phyloP scores from a whole-genome alignment of 768 basidiomycete genomes.

The Piloderma croceum region DNA sequence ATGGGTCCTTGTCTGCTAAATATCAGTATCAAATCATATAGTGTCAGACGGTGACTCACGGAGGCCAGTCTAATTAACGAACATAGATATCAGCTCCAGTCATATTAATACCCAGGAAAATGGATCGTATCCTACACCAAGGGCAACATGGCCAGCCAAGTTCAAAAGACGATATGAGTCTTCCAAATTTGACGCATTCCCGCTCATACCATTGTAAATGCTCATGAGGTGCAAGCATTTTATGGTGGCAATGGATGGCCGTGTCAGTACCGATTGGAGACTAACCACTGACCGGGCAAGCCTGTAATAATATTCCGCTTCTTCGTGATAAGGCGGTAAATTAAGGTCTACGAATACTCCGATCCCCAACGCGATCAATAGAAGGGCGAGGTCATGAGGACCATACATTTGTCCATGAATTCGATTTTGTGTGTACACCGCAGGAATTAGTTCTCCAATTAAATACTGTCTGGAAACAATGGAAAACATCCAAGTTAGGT shows the following conservation, averaged over 20 bases:
- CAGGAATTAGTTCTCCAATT: constrained; percentile 40
- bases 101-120: too few species aligned
- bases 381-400: constrained; percentile 45
- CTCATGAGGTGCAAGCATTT: constrained; percentile 50
- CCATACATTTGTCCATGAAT: constrained; percentile 31
- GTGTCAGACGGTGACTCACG: too few species aligned
- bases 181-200: constrained; percentile 45
- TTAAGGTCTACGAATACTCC: constrained; percentile 44
- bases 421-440: constrained; percentile 38
- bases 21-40: too few species aligned
- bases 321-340: constrained; percentile 41
- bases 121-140: constrained; percentile 44
- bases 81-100: too few species aligned
- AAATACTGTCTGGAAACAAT: constrained; percentile 43
- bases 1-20: constrained; percentile 45
- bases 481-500: constrained; percentile 47
- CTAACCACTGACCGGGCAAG: constrained; percentile 42
- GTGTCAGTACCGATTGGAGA: constrained; percentile 38
- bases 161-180: constrained; percentile 41
- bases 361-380: constrained; percentile 43
- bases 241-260: constrained; percentile 42
- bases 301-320: constrained; percentile 47
- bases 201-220: constrained; percentile 49
- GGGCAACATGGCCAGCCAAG: constrained; percentile 43
- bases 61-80: constrained; percentile 39